A percentile compares a stretch with the other conserved stretches of the same genome.
These are phyloP conservation scores for Halteria grandinella DNA, from an alignment of 73 alveolate genomes.

Conservation along the genomic window DNA sequence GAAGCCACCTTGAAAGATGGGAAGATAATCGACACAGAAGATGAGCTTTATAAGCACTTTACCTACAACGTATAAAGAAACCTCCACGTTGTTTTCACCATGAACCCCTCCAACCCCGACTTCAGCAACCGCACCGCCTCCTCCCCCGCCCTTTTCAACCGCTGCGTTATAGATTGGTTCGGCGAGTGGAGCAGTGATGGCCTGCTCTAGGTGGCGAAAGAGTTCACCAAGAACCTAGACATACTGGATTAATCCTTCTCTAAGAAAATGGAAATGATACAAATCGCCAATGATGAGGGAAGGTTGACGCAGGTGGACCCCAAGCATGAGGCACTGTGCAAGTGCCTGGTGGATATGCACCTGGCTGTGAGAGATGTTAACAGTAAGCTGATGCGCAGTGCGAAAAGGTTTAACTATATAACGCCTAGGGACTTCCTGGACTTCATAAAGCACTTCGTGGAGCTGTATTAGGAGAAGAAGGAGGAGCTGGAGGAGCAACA, in stretches of 20 bases:
- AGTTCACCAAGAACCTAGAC: constrained; percentile 90
- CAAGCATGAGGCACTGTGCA: constrained; percentile 82
- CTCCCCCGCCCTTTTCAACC: constrained; percentile 98
- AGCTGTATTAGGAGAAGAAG: constrained; percentile 85
- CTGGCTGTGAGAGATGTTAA: constrained; percentile 89
- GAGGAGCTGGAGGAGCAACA: constrained; percentile 94
- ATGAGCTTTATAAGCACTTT: constrained; percentile 96
- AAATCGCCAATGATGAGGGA: constrained; percentile 35
- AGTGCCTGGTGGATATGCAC: constrained; percentile 86
- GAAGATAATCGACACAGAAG: constrained; percentile 95
- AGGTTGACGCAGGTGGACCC: constrained; percentile 53
- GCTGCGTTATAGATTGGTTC: constrained; percentile 99
- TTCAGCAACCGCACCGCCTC: constrained; percentile 97
- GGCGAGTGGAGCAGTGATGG: constrained; percentile 99
- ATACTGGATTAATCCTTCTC: constrained; percentile 81
- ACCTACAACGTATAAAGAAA: constrained; percentile 95
- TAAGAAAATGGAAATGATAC: constrained; percentile 59
- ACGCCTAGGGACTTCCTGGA: constrained; percentile 99
- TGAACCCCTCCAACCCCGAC: constrained; percentile 99
- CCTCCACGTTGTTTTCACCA: constrained; percentile 99
- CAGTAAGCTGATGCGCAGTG: constrained; percentile 85
- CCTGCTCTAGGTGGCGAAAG: constrained; percentile 92
- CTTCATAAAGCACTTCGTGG: constrained; percentile 96
- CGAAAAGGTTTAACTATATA: constrained; percentile 96
- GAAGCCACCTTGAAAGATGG: constrained; percentile 86